phyloP scores from a whole-genome alignment of 768 basidiomycete genomes.

The Clitopilus hobsonii region DNA sequence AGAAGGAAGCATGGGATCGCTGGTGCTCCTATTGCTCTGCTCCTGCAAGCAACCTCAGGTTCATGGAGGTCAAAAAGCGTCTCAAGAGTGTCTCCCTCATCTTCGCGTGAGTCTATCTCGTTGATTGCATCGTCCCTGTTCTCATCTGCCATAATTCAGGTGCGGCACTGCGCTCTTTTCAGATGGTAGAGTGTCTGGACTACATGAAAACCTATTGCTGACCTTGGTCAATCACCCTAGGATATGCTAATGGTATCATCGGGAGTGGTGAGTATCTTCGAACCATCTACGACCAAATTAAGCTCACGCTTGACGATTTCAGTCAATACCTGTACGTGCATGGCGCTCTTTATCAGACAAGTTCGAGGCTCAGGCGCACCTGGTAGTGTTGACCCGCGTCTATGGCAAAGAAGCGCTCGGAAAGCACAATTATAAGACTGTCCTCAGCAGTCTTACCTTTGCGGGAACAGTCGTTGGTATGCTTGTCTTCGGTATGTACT shows the following conservation, averaged over 20 bases:
- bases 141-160: slow-evolving; percentile 27
- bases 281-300: background rate
- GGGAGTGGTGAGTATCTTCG: slow-evolving; percentile 53
- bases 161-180: slow-evolving; percentile 88
- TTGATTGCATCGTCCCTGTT: background rate
- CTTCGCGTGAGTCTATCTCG: slow-evolving; percentile 59
- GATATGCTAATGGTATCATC: slow-evolving; percentile 79
- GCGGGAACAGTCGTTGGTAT: slow-evolving; percentile 87
- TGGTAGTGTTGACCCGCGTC: slow-evolving; percentile 60
- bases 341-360: background rate
- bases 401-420: slow-evolving; percentile 56
- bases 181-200: slow-evolving; percentile 47
- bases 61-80: slow-evolving; percentile 14
- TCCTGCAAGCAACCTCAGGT: background rate
- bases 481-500: slow-evolving; percentile 57
- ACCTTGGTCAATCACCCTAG: slow-evolving; percentile 27
- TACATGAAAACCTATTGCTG: background rate
- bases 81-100: slow-evolving; percentile 69
- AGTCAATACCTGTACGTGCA: slow-evolving; percentile 64
- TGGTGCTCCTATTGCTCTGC: background rate
- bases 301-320: background rate
- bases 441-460: slow-evolving; percentile 69
- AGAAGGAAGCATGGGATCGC: background rate
- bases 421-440: slow-evolving; percentile 54
- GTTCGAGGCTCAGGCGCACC: slow-evolving; percentile 1